Percentiles rank a stretch among this genome's conserved stretches.
Conservation (phyloP, 1,284 basidiomycete genomes). For the Psilocybe mexicana region DNA sequence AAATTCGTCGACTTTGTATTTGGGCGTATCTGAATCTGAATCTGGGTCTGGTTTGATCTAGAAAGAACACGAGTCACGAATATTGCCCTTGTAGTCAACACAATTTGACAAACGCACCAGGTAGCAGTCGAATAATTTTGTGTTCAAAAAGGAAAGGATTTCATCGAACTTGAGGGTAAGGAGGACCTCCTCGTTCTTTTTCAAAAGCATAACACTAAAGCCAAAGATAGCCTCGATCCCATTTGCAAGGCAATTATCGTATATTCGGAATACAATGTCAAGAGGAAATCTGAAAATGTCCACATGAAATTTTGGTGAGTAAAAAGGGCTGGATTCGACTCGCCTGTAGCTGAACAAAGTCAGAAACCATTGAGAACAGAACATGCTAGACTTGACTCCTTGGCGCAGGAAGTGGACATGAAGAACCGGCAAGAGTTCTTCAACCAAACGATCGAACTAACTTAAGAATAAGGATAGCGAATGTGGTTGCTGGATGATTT, state of each 20-base stretch:
- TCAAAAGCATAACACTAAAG: conserved; percentile 87
- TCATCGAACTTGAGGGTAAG: conserved; percentile 87
- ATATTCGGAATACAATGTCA: conserved; percentile 92
- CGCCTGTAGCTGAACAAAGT: conserved; percentile 95
- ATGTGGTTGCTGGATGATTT: not conserved
- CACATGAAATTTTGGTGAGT: not conserved
- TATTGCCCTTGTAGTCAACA: not conserved
- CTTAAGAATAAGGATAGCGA: conserved; percentile 12
- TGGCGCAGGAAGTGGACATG: conserved; percentile 91
- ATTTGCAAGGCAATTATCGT: conserved; percentile 93
- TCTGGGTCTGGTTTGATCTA: conserved; percentile 32
- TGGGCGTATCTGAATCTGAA: conserved; percentile 5
- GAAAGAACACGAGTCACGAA: not conserved
- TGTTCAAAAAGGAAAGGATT: conserved; percentile 81
- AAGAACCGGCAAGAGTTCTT: conserved; percentile 89
- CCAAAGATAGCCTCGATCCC: conserved; percentile 97
- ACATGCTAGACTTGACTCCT: conserved; percentile 97
- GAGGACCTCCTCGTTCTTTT: conserved; percentile 84
- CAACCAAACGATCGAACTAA: conserved; percentile 90
- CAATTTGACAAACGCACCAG: conserved; percentile 41
- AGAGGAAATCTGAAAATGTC: conserved; percentile 77
- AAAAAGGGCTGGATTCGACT: conserved; percentile 23
- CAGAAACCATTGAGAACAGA: conserved; percentile 96
- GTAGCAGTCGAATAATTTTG: conserved; percentile 81
- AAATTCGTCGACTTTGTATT: conserved; percentile 78